Conservation (phyloP, 306 rosid species). For the Malus orientalis region DNA sequence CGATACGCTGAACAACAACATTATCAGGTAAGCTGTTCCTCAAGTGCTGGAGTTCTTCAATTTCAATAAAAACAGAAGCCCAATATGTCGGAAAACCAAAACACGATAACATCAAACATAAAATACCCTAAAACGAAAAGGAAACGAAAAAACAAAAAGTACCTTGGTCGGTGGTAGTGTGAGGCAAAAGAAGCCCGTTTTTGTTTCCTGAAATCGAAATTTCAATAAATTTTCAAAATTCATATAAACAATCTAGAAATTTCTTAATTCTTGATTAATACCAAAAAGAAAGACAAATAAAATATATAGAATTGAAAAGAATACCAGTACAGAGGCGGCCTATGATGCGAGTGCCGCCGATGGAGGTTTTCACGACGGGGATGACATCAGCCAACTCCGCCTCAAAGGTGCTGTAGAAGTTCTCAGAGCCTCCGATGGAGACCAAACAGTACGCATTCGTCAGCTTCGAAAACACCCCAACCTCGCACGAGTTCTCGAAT, state of each 20-base stretch:
- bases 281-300: not conserved
- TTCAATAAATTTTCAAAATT: not conserved
- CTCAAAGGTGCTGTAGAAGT: conserved; percentile 79
- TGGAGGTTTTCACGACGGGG: conserved; percentile 86
- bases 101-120: not conserved
- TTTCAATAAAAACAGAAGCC: conserved; percentile 8
- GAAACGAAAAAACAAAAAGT: too few species aligned
- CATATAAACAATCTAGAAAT: not conserved
- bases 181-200: conserved; percentile 94
- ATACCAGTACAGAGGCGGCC: conserved; percentile 96
- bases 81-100: not conserved
- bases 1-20: conserved; percentile 85
- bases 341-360: conserved; percentile 74
- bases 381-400: conserved; percentile 66
- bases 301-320: not conserved
- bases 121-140: not conserved
- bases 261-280: not conserved
- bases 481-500: conserved; percentile 85
- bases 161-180: conserved; percentile 94
- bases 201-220: conserved; percentile 55
- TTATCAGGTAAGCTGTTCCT: conserved; percentile 89
- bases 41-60: conserved; percentile 86
- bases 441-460: conserved; percentile 94
- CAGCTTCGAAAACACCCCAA: conserved; percentile 95
- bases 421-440: conserved; percentile 94